phyloP scores from a whole-genome alignment of 176 grass and related monocot genomes.

The Carex parvula region DNA sequence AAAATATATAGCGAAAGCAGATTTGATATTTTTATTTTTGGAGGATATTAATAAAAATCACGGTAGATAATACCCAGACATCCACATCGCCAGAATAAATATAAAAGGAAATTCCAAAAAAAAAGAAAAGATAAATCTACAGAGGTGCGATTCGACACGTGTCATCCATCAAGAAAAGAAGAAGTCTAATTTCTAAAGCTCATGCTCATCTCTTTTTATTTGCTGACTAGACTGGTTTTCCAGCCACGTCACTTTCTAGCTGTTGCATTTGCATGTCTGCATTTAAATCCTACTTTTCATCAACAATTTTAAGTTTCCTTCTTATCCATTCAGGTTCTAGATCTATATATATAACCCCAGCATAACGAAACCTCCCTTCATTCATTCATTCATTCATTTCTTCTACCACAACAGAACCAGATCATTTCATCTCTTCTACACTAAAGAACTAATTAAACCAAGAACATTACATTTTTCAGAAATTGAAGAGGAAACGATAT shows the following conservation, averaged over 20 bases:
- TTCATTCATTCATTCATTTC: background rate
- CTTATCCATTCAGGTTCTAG: background rate
- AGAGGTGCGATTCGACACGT: background rate
- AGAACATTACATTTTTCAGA: background rate
- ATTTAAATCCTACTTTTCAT: background rate
- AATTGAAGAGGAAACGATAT: background rate
- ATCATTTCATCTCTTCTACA: background rate
- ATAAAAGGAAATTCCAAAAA: background rate
- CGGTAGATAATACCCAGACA: background rate
- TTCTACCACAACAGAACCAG: background rate
- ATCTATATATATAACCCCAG: background rate
- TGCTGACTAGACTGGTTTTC: slow-evolving; percentile 26
- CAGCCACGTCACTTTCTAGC: slow-evolving; percentile 8
- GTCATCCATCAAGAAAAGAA: background rate
- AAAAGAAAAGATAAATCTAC: background rate
- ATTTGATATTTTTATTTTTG: too few species aligned
- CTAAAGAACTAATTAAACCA: too few species aligned
- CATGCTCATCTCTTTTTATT: background rate
- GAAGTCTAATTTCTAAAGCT: background rate
- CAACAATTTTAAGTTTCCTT: background rate
- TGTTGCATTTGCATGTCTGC: background rate
- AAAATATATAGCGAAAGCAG: too few species aligned
- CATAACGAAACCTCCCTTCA: background rate
- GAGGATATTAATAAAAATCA: too few species aligned
- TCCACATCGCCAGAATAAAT: background rate